Evolutionary conservation across 108 stramenopile genomes (phyloP), one percentile per base, ranked within the genome.

Genomic region (Nitzschia inconspicua): DNA sequence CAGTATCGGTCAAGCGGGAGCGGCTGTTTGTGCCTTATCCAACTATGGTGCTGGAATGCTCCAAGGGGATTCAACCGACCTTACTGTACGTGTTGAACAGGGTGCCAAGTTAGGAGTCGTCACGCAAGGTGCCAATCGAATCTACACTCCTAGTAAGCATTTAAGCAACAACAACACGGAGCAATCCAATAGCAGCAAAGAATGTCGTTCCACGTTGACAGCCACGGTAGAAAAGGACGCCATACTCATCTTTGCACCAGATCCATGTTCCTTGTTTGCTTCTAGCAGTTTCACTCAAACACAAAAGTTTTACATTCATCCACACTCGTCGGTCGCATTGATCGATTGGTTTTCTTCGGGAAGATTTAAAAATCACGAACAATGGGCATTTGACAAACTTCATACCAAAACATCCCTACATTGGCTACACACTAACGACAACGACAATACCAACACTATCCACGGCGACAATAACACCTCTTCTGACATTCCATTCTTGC

Each of bases 1-100:
- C 16, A 63, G 63, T 18, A 39, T 77, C 11, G 37, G 47, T 20
- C 20, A 44, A 23, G 53, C 67, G 11, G 82, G 82, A 11, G 82
- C 78, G 6, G 84, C 82, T 13, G 43, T 87, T n/a, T 66, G 75
- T 50, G 78, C 79, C 46, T 35, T 88, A 47, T 72, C 74, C 23
- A 84, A 80, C 30, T 91, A 91, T 61, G 89, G 89, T 30, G 89
- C 79, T 4, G 89, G 89, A 8, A 76, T 91, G 68, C 53, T 91
- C 20, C 84, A 77, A 27, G 89, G 89, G 11, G 89, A 91, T 57
- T 39, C 49, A 9, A 39, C 66, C 25, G 48, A 79, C 36, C 69
- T 84, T 41, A 47, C 65, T 14, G 42, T 88, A 22, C 63, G 77
- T 50, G 84, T 84, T 10, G 68, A 85, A 47, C 42, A 47, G 23